These are phyloP conservation scores for Litchi chinensis DNA, from an alignment of 345 rosid species.

Conservation along the genomic window DNA sequence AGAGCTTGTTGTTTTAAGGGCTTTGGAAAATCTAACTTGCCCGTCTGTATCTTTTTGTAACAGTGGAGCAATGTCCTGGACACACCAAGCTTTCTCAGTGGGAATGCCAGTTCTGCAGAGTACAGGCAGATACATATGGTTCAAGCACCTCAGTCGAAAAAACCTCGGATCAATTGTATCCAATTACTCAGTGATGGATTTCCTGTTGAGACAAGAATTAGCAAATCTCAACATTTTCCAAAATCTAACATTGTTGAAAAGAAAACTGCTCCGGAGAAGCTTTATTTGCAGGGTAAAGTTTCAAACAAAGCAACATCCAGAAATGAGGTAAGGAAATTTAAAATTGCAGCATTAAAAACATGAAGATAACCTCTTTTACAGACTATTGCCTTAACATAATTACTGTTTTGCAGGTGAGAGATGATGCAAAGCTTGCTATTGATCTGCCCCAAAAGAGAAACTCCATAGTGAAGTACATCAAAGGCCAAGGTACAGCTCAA, in stretches of 20 bases:
- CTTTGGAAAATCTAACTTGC: background rate
- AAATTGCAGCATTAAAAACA: background rate
- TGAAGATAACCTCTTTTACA: background rate
- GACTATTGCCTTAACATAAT: background rate
- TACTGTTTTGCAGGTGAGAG: conserved; percentile 22
- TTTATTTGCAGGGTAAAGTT: background rate
- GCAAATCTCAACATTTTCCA: conserved; percentile 13
- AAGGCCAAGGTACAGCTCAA: background rate
- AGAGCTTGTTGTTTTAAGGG: background rate
- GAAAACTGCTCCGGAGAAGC: background rate
- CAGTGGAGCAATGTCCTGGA: conserved; percentile 1
- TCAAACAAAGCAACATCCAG: background rate
- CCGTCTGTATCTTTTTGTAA: background rate
- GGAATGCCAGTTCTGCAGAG: background rate
- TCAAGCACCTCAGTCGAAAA: background rate
- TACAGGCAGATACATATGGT: conserved; percentile 1
- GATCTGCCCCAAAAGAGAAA: background rate
- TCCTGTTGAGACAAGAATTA: conserved; percentile 5
- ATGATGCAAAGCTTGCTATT: background rate
- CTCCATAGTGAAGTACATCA: background rate
- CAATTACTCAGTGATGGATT: background rate
- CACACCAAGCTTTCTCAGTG: background rate
- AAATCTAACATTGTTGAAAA: background rate
- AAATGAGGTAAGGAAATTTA: conserved; percentile 14
- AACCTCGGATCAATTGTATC: background rate